Evolutionary conservation across 768 basidiomycete species (phyloP).

Genomic region (Suillus cothurnatus): DNA sequence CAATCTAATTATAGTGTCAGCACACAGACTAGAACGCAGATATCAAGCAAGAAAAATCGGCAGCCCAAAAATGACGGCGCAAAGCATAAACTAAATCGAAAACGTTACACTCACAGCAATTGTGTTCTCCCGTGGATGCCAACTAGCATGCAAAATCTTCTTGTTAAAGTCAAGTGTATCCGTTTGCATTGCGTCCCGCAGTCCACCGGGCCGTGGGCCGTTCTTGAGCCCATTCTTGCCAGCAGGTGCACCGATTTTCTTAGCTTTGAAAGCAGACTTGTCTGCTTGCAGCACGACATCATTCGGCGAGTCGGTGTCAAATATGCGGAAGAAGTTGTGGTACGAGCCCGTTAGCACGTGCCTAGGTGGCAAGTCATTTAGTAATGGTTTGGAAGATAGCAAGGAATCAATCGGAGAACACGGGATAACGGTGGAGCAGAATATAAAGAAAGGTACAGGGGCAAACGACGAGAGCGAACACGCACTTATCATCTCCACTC

Average conservation of each 20-base stretch:
- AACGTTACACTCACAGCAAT: constrained; percentile 73
- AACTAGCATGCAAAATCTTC: constrained; percentile 94
- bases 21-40: not conserved
- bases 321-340: constrained; percentile 99
- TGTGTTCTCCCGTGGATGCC: constrained; percentile 98
- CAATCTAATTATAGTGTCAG: constrained; percentile 58
- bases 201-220: constrained; percentile 60
- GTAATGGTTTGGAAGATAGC: constrained; percentile 22
- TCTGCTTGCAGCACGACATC: constrained; percentile 97
- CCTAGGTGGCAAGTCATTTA: constrained; percentile 42
- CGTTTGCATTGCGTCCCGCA: constrained; percentile 86
- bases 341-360: constrained; percentile 99
- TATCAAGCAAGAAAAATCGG: constrained; percentile 6
- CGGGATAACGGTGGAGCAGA: constrained; percentile 13
- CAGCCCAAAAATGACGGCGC: not conserved
- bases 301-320: constrained; percentile 83
- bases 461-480: constrained; percentile 32
- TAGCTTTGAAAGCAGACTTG: constrained; percentile 99
- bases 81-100: not conserved
- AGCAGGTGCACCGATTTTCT: constrained; percentile 94
- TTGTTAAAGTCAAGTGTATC: constrained; percentile 93
- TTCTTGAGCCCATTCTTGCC: constrained; percentile 73
- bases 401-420: constrained; percentile 14
- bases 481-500: constrained; percentile 94
- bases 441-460: constrained; percentile 6